Percentiles rank a stretch among this genome's conserved stretches.
Conservation (phyloP, 331 rosid species). For the Malus hybrid region DNA sequence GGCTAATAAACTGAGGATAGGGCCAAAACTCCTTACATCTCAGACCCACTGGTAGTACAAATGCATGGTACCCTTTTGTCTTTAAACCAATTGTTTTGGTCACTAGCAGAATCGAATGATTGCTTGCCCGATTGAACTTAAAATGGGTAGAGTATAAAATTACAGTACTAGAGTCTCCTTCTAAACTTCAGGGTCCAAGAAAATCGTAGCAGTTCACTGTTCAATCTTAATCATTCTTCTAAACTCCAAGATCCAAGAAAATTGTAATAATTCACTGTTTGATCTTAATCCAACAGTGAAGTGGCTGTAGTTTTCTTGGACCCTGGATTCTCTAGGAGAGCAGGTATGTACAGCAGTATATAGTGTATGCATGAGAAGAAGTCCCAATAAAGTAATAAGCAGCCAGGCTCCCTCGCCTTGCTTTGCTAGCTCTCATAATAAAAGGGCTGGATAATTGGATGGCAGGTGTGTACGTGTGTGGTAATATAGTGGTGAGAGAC, state of each 20-base stretch:
- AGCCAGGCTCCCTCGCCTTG: background rate
- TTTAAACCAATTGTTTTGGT: background rate
- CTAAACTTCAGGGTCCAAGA: no score
- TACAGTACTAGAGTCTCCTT: background rate
- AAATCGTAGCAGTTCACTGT: no score
- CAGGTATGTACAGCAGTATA: no score
- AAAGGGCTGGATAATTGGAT: background rate
- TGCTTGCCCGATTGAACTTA: background rate
- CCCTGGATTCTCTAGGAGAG: no score
- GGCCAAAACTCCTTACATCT: background rate
- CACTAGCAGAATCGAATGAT: background rate
- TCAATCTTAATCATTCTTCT: no score
- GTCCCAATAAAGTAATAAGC: background rate
- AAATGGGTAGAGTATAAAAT: background rate
- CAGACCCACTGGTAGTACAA: background rate
- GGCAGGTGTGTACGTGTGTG: background rate
- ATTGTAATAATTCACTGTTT: no score
- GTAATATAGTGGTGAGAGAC: background rate
- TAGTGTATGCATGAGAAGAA: background rate
- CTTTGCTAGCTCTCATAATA: background rate
- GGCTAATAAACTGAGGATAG: background rate
- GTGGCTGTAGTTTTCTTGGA: no score
- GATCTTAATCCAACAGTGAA: no score
- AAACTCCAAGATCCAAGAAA: no score
- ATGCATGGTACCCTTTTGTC: background rate